These are phyloP conservation scores for Oryza rufipogon DNA, from an alignment of 176 grass and related monocot genomes.

Conservation along the genomic window DNA sequence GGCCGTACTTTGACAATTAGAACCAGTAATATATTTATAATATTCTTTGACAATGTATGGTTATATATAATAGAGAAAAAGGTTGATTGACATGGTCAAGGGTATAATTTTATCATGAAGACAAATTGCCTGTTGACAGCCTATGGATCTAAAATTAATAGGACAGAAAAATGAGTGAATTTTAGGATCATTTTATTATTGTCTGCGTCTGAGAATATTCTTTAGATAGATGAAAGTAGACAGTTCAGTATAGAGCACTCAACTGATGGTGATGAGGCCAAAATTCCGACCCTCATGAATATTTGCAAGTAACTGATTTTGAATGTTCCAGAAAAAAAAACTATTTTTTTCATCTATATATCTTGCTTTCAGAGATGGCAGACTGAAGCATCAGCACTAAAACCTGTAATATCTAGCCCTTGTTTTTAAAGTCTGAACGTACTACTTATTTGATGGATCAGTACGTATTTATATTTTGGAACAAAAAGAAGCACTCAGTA, in stretches of 20 bases:
- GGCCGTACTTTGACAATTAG: conserved; percentile 39
- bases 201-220: not conserved
- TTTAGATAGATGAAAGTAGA: not conserved
- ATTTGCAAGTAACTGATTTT: not conserved
- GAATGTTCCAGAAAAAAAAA: conserved; percentile 4
- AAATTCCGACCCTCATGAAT: not conserved
- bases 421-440: not conserved
- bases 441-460: conserved; percentile 1
- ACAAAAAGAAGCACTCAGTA: not conserved
- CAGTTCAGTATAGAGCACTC: conserved; percentile 13
- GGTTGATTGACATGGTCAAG: not conserved
- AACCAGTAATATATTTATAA: conserved; percentile 38
- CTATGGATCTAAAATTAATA: conserved; percentile 6
- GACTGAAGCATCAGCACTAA: conserved; percentile 12
- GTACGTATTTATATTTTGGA: not conserved
- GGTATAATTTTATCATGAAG: conserved; percentile 11
- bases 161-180: conserved; percentile 25
- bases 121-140: conserved; percentile 32
- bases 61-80: conserved; percentile 15
- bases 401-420: conserved; percentile 11
- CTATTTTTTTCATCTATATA: not conserved
- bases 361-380: not conserved
- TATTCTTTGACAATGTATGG: conserved; percentile 33
- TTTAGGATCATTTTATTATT: not conserved
- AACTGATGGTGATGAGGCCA: not conserved